Evolutionary conservation across 352 stramenopile genomes (phyloP).

Genomic region (Phytophthora megakarya): DNA sequence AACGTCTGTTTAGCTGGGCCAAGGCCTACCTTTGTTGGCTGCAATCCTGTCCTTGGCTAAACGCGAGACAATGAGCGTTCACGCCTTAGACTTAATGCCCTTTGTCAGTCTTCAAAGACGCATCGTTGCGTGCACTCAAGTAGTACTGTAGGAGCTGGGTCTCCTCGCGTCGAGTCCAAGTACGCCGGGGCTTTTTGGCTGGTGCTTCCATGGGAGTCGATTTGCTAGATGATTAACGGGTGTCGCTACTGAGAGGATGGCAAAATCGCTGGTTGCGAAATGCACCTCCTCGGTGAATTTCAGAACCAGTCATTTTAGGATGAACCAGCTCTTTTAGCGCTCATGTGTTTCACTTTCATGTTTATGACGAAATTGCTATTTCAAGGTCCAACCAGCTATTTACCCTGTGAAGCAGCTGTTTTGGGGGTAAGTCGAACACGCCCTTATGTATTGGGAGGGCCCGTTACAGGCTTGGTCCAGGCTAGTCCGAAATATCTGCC

Average conservation of each 20-base stretch:
- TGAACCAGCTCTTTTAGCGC: background rate
- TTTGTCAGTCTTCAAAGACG: conserved; percentile 6
- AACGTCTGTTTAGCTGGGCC: too few relatives aligned
- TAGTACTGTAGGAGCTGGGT: too few relatives aligned
- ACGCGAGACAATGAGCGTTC: too few relatives aligned
- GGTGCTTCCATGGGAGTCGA: conserved; percentile 1
- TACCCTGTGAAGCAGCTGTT: too few relatives aligned
- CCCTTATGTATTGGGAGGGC: too few relatives aligned
- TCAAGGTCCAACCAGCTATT: too few relatives aligned
- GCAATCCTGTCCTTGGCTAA: conserved; percentile 1
- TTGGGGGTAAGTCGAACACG: too few relatives aligned
- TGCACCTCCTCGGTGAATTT: conserved; percentile 3
- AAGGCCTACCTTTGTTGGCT: conserved; percentile 13
- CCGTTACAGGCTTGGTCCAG: too few relatives aligned
- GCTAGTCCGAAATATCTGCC: too few relatives aligned
- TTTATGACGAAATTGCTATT: conserved; percentile 7
- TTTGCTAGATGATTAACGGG: too few relatives aligned
- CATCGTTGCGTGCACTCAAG: conserved; percentile 13
- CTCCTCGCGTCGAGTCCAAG: conserved; percentile 4
- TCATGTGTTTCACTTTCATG: conserved; percentile 6
- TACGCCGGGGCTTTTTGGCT: conserved; percentile 1
- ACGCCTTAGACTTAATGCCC: conserved; percentile 15
- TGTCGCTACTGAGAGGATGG: too few relatives aligned
- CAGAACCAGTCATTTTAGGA: conserved; percentile 7
- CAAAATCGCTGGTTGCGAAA: conserved; percentile 6